These are phyloP conservation scores for Brassica hybrid DNA, from an alignment of 441 rosid species.

Conservation along the genomic window DNA sequence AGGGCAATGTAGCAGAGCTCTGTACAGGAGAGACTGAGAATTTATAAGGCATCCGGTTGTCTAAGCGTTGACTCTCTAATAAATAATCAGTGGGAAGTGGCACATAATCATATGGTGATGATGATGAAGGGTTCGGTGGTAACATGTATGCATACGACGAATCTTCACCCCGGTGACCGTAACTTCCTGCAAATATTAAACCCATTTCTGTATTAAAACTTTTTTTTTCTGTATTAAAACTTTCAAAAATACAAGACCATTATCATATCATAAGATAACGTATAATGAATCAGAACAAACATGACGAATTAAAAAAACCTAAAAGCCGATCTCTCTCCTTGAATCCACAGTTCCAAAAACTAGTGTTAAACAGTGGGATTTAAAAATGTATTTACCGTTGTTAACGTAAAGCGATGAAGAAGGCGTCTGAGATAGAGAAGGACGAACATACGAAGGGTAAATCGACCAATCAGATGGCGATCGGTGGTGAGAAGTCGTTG, in stretches of 20 bases:
- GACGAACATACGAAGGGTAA: conserved; percentile 5
- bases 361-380: not conserved
- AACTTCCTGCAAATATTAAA: conserved; percentile 31
- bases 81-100: conserved; percentile 11
- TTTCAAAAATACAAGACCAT: too few species aligned
- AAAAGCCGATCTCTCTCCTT: not conserved
- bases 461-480: conserved; percentile 28
- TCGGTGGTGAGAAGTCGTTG: conserved; percentile 27
- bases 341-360: not conserved
- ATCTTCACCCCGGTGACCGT: conserved; percentile 27
- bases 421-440: not conserved
- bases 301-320: too few species aligned
- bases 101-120: conserved; percentile 30
- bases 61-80: conserved; percentile 33
- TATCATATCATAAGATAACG: not conserved
- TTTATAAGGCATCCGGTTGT: conserved; percentile 39
- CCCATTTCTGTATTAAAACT: not conserved
- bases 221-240: too few species aligned
- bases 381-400: not conserved
- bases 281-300: not conserved
- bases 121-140: conserved; percentile 8
- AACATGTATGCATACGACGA: conserved; percentile 8
- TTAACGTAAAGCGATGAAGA: not conserved
- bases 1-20: conserved; percentile 44
- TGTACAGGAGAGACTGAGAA: not conserved